phyloP scores from a whole-genome alignment of 2,329 filamentous ascomycete genomes.

The Colletotrichum godetiae region DNA sequence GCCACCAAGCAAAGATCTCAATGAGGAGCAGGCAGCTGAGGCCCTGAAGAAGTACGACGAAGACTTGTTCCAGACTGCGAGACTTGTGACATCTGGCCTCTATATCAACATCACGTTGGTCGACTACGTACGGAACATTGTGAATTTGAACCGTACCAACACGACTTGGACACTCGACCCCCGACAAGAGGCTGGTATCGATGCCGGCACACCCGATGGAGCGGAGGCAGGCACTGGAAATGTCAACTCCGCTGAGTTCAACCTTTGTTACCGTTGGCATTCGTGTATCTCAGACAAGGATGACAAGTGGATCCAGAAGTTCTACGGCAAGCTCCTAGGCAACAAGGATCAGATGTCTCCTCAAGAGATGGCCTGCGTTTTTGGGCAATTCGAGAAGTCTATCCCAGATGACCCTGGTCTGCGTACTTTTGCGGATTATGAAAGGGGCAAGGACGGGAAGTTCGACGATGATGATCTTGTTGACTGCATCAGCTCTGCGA shows the following conservation, averaged over 20 bases:
- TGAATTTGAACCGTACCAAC: conserved; percentile 77
- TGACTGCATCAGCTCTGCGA: conserved; percentile 72
- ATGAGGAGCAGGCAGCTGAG: conserved; percentile 59
- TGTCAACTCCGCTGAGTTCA: conserved; percentile 89
- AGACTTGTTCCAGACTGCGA: conserved; percentile 82
- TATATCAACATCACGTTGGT: conserved; percentile 84
- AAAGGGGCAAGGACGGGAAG: conserved; percentile 73
- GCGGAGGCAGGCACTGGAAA: conserved; percentile 82
- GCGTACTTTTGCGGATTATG: conserved; percentile 74
- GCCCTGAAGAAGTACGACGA: conserved; percentile 79
- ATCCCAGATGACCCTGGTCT: conserved; percentile 75
- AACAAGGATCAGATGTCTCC: conserved; percentile 66
- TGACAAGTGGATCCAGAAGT: conserved; percentile 81
- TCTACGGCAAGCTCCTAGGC: conserved; percentile 71
- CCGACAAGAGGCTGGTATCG: conserved; percentile 72
- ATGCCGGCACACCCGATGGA: conserved; percentile 63
- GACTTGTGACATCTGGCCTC: conserved; percentile 78
- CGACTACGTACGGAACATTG: conserved; percentile 83
- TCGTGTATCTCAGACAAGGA: conserved; percentile 80
- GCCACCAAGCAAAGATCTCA: conserved; percentile 64
- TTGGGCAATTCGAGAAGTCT: conserved; percentile 70
- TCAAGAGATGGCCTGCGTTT: conserved; percentile 69
- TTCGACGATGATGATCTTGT: conserved; percentile 83
- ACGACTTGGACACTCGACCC: conserved; percentile 79
- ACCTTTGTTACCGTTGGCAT: conserved; percentile 89